phyloP scores from a whole-genome alignment of 306 rosid species.

The Ormosia emarginata region DNA sequence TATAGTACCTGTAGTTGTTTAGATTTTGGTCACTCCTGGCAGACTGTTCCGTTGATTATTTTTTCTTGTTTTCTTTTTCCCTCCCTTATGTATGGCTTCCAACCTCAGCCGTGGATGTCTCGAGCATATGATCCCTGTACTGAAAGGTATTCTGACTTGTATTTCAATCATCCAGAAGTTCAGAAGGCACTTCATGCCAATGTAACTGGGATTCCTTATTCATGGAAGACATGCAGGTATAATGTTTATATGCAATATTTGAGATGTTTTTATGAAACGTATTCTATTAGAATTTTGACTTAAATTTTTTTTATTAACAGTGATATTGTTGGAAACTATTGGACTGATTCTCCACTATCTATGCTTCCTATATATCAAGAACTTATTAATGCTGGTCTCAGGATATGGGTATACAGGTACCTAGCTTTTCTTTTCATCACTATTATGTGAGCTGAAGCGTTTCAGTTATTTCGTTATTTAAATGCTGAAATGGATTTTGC shows the following conservation, averaged over 20 bases:
- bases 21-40: slow-evolving; percentile 2
- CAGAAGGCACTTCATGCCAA: slow-evolving; percentile 94
- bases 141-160: slow-evolving; percentile 67
- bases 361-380: slow-evolving; percentile 92
- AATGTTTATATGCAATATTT: slow-evolving; percentile 3
- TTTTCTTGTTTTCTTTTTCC: slow-evolving; percentile 13
- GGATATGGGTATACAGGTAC: slow-evolving; percentile 91
- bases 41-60: background rate
- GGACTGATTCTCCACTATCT: slow-evolving; percentile 88
- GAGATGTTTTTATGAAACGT: background rate
- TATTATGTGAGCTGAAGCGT: background rate
- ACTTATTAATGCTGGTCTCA: slow-evolving; percentile 71
- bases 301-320: slow-evolving; percentile 37
- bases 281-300: background rate
- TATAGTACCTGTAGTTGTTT: background rate
- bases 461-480: background rate
- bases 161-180: slow-evolving; percentile 90
- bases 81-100: slow-evolving; percentile 16
- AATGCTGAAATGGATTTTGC: background rate
- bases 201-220: slow-evolving; percentile 66
- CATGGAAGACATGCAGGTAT: slow-evolving; percentile 91
- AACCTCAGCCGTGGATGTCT: slow-evolving; percentile 92
- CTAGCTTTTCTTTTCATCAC: background rate
- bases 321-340: slow-evolving; percentile 67
- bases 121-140: slow-evolving; percentile 96